A percentile compares a stretch with the other conserved stretches of the same genome.
These are phyloP conservation scores for Ceratocystis ficicola DNA, from an alignment of 2,329 filamentous ascomycete species.

Conservation along the genomic window DNA sequence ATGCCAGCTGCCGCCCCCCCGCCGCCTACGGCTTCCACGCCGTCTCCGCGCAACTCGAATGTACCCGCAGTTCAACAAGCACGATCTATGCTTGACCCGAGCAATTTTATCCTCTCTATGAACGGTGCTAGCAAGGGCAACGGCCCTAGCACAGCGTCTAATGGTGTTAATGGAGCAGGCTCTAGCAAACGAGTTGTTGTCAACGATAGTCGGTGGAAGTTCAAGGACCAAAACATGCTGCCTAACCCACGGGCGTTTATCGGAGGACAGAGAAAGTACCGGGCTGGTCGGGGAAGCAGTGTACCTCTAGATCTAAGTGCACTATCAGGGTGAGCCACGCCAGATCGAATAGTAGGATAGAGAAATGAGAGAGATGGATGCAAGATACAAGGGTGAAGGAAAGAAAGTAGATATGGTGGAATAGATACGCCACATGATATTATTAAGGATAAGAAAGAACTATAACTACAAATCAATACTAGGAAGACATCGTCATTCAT, in stretches of 20 bases:
- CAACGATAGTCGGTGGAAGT: conserved; percentile 73
- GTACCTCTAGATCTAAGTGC: conserved; percentile 74
- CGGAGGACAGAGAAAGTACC: conserved; percentile 64
- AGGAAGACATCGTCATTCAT: conserved; percentile 7
- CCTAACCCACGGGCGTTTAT: conserved; percentile 75
- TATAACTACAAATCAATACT: conserved; percentile 13
- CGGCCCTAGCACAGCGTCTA: conserved; percentile 30
- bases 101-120: conserved; percentile 58
- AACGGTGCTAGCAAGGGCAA: conserved; percentile 45
- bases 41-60: conserved; percentile 23
- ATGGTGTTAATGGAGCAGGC: conserved; percentile 25
- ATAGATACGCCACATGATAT: conserved; percentile 1
- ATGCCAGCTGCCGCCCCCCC: conserved; percentile 32
- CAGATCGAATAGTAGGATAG: not conserved
- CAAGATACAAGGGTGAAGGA: not conserved
- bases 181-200: conserved; percentile 41
- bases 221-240: conserved; percentile 67
- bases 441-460: not conserved
- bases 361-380: not conserved
- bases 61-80: conserved; percentile 27
- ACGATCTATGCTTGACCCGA: conserved; percentile 59
- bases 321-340: conserved; percentile 29
- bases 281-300: conserved; percentile 84
- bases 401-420: not conserved
- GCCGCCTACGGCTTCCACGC: conserved; percentile 28